Evolutionary conservation across 2,329 filamentous ascomycete species (phyloP).

Genomic region (Drechslera avenae): DNA sequence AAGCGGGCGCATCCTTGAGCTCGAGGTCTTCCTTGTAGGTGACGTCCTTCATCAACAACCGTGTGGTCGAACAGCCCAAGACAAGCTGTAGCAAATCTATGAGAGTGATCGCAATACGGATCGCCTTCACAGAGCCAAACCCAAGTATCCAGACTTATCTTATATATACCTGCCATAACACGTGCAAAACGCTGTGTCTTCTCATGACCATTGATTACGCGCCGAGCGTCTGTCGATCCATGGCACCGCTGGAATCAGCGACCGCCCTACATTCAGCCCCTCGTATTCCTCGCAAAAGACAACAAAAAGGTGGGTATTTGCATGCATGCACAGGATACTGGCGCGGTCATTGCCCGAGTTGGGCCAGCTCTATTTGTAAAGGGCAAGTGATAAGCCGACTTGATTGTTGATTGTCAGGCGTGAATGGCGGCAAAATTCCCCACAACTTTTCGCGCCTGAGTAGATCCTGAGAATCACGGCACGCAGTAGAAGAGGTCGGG

Average conservation of each 20-base stretch:
- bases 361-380: background rate
- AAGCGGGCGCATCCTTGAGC: background rate
- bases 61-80: background rate
- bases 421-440: slow-evolving; percentile 12
- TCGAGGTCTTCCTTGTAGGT: background rate
- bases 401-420: background rate
- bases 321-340: slow-evolving; percentile 4
- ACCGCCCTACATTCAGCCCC: slow-evolving; percentile 16
- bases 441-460: slow-evolving; percentile 4
- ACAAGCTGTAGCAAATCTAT: background rate
- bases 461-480: background rate
- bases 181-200: background rate
- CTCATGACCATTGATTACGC: slow-evolving; percentile 18
- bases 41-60: background rate
- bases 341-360: background rate
- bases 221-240: slow-evolving; percentile 12
- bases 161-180: slow-evolving; percentile 2
- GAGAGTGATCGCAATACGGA: background rate
- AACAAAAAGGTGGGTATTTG: slow-evolving; percentile 11
- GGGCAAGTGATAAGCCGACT: background rate
- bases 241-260: slow-evolving; percentile 2
- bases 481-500: background rate
- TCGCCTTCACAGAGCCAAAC: background rate
- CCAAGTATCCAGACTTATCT: background rate
- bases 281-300: background rate